phyloP scores from a whole-genome alignment of 345 rosid genomes.

The Eucalyptus polybractea region DNA sequence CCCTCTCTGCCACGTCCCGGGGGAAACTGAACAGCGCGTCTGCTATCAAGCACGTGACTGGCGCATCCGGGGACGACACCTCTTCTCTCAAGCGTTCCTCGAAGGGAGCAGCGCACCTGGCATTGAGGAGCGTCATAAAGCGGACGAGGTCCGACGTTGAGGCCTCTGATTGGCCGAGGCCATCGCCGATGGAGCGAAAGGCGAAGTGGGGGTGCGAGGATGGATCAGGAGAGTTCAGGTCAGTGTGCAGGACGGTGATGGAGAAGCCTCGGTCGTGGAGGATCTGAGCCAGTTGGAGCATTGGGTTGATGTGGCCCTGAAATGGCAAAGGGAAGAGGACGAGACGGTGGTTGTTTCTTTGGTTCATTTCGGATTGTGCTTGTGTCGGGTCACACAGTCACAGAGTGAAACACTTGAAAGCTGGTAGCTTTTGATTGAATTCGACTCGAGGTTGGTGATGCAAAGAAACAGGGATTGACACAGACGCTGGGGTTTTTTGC shows the following conservation, averaged over 20 bases:
- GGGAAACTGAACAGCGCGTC: constrained; percentile 14
- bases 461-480: not conserved
- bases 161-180: constrained; percentile 1
- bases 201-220: constrained; percentile 13
- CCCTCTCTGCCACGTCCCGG: constrained; percentile 6
- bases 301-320: constrained; percentile 22
- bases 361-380: not conserved
- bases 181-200: constrained; percentile 8
- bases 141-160: not conserved
- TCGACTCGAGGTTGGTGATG: not conserved
- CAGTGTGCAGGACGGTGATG: constrained; percentile 11
- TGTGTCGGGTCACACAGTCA: not conserved
- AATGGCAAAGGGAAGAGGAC: constrained; percentile 11
- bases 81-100: constrained; percentile 9
- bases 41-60: constrained; percentile 5
- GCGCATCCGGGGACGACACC: not conserved
- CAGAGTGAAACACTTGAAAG: not conserved
- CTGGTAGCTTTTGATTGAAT: not conserved
- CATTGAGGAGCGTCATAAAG: not conserved
- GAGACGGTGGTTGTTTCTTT: constrained; percentile 3
- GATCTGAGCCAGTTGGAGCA: constrained; percentile 22
- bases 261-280: constrained; percentile 20
- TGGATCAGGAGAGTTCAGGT: constrained; percentile 14
- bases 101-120: constrained; percentile 2
- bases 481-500: not conserved